Evolutionary conservation across 2,329 filamentous ascomycete species (phyloP).

Genomic region (Dendryphion nanum): DNA sequence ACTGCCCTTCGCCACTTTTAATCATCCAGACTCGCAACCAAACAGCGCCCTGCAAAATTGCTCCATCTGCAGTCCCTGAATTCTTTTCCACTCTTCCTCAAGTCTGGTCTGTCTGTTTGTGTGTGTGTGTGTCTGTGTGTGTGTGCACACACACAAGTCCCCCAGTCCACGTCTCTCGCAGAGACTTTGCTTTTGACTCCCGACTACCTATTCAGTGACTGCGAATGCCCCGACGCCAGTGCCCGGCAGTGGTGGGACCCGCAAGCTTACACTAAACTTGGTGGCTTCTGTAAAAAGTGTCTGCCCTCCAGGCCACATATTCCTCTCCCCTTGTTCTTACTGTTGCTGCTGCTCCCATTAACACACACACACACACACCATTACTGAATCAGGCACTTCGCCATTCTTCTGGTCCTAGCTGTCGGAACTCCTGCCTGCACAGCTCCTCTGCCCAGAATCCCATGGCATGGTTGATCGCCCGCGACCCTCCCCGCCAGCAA

Average conservation of each 20-base stretch:
- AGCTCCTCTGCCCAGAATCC: constrained; percentile 25
- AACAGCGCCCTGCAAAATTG: constrained; percentile 32
- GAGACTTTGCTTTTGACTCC: constrained; percentile 35
- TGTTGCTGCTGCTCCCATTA: too few relatives aligned
- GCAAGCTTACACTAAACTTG: too few relatives aligned
- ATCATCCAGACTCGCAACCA: constrained; percentile 35
- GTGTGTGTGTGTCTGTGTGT: not conserved
- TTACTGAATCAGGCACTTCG: constrained; percentile 18
- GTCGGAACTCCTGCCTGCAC: constrained; percentile 24
- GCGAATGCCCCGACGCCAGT: constrained; percentile 23
- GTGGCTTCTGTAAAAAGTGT: too few relatives aligned
- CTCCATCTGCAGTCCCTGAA: constrained; percentile 28
- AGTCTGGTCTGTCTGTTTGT: not conserved
- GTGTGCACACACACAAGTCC: too few relatives aligned
- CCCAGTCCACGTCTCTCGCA: too few relatives aligned
- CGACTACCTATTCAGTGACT: constrained; percentile 24
- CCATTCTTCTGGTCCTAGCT: constrained; percentile 24
- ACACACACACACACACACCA: constrained; percentile 10
- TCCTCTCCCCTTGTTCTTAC: too few relatives aligned
- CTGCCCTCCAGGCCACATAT: too few relatives aligned
- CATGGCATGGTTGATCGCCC: constrained; percentile 34
- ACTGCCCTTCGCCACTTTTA: constrained; percentile 39
- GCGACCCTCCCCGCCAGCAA: constrained; percentile 30
- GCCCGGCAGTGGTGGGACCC: constrained; percentile 19
- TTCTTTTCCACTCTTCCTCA: constrained; percentile 25